Conservation (phyloP, 768 basidiomycete species). For the Naganishia onofrii region DNA sequence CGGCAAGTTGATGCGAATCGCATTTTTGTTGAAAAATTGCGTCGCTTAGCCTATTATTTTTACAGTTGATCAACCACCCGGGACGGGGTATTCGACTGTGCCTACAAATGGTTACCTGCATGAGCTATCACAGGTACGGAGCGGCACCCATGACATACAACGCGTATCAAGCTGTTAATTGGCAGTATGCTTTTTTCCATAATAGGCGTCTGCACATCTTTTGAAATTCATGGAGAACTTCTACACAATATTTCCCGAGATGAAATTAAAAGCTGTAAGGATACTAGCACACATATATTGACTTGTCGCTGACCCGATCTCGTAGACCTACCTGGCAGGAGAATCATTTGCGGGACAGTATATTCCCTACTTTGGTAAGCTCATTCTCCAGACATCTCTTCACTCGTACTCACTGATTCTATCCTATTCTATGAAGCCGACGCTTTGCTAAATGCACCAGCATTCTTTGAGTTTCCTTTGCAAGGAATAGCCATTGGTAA, state of each 20-base stretch:
- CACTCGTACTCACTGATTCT: neutral
- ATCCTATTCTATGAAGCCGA: slow-evolving; percentile 62
- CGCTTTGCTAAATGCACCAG: slow-evolving; percentile 62
- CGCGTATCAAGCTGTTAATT: slow-evolving; percentile 6
- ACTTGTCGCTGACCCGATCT: neutral
- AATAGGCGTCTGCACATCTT: slow-evolving; percentile 71
- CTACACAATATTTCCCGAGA: slow-evolving; percentile 88
- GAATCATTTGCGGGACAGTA: slow-evolving; percentile 98
- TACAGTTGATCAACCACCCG: slow-evolving; percentile 93
- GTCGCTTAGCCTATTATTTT: neutral
- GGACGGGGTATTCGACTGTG: slow-evolving; percentile 88
- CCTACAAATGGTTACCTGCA: slow-evolving; percentile 81
- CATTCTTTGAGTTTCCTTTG: slow-evolving; percentile 63
- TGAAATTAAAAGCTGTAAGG: slow-evolving; percentile 48
- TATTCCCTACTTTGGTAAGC: slow-evolving; percentile 86
- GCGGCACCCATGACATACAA: no score
- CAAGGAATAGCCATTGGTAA: slow-evolving; percentile 89
- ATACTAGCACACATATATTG: neutral
- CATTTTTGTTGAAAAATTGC: neutral
- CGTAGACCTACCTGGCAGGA: slow-evolving; percentile 87
- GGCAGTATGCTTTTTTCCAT: neutral
- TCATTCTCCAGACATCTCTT: slow-evolving; percentile 23
- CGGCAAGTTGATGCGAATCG: slow-evolving; percentile 58
- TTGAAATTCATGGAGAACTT: slow-evolving; percentile 82
- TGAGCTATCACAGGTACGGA: slow-evolving; percentile 64